Evolutionary conservation across 768 basidiomycete genomes (phyloP), one percentile per base, ranked within the genome.

Genomic region (Suillus bovinus): DNA sequence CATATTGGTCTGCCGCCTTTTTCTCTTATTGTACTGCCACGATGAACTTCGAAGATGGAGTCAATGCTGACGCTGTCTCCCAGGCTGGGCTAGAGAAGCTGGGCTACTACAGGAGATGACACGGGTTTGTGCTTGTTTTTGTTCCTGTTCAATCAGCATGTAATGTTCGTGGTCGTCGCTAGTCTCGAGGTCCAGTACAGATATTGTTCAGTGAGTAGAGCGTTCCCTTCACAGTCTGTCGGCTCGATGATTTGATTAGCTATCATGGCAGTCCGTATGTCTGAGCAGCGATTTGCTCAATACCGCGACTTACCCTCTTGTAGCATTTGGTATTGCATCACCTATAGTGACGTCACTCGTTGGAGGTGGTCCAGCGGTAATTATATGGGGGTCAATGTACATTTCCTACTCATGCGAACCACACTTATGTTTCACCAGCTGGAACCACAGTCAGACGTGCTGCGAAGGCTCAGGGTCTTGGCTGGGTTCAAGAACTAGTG

Each of bases 221-320:
- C 7, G 3, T 50, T 47, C 13, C 4, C 10, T 27, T 38, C 36
- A 16, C 62, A 16, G 74, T 69, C 31, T 14, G 31, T 42, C 29
- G 22, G 14, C 49, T 33, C 5, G 11, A 16, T 53, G 41, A 14
- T 52, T 58, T 34, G 5, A 17, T 20, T 22, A 86, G 85, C 85
- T 11, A 86, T 86, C 36, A 81, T 86, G 77, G 84, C 85, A 34
- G 85, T 86, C 62, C 85, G 85, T 86, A 66, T 73, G 85, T 81
- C 34, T 24, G n/a, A 13, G 3, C 5, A n/a, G 6, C 13, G 4
- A 10, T 49, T 44, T 46, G 11, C 14, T 31, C 27, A 29, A 27
- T 29, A 27, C 39, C 57, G 2, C n/a, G 22, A 39, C 58, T 68
- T 63, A 68, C 57, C 20, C 11, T 52, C 50, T 16, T 29, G 5